Base-by-base conservation (phyloP, 2,329 filamentous ascomycete species). In the Nemania sp. region DNA sequence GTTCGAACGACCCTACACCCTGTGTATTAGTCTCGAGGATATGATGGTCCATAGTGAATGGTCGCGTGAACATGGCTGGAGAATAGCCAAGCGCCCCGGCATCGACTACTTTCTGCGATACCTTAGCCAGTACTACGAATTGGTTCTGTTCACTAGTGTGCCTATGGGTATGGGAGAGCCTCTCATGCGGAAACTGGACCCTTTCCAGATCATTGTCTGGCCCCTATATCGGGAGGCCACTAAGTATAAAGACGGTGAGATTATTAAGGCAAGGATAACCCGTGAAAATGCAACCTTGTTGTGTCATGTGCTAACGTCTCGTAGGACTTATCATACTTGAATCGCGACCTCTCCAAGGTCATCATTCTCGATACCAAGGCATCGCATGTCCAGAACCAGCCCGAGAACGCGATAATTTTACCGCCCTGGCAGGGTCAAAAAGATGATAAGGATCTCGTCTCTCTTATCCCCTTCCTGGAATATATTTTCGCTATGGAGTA, bases 91-190 rank as follows among this genome's bases (percentile, higher is more conserved):
- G 78, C 84, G 94, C 44, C 94, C 94, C 30, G 94, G 94, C 40
- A 83, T 95, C 57, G 94, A 99, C 75, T 99, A 99, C 77, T 99
- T 99, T 77, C 77, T 99, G 60, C 90, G 90, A 68, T 99, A 99
- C 72, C 82, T 99, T 43, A 93, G 90, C 74, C 92, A 97, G 73
- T 97, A 99, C 80, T 99, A 97, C 70, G 94, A 99, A 73, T 80
- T 99, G 49, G 94, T 97, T 47, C 84, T 99, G 61, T 99, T 97
- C 77, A 99, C 94, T 26, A 90, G 84, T 33, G 87, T 94, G 41
- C 91, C 93, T 0, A 90, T 86, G 67, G 86, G 85, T 67, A 88
- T 90, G 69, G 93, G 86, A 23, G 91, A 97, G 64, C 90, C 91
- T 20, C 82, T 99, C 46, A 84, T 97, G 62, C 86, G 90, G 67